A percentile compares a stretch with the other conserved stretches of the same genome.
Conservation (phyloP, 2,329 filamentous ascomycete species). For the Aspergillus sp. region DNA sequence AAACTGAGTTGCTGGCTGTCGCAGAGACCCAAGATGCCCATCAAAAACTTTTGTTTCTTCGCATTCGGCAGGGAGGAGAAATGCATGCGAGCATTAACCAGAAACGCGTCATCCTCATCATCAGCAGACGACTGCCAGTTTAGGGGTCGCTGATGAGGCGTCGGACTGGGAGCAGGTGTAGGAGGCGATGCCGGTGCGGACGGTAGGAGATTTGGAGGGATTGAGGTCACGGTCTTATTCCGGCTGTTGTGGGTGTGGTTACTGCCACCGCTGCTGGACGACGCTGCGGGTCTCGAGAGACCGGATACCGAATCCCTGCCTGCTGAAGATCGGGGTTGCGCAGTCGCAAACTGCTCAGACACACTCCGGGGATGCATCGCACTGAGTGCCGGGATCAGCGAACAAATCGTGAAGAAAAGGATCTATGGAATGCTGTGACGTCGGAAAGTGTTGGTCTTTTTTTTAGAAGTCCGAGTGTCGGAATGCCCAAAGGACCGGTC, state of each 20-base stretch:
- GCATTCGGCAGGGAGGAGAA: conserved; percentile 71
- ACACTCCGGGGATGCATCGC: conserved; percentile 25
- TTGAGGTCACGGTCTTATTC: conserved; percentile 43
- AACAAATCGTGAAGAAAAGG: conserved; percentile 19
- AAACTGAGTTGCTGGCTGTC: conserved; percentile 94
- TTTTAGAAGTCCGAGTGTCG: too few relatives aligned
- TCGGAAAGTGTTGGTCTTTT: background rate
- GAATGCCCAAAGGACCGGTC: background rate
- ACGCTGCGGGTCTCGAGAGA: conserved; percentile 37
- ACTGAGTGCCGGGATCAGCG: conserved; percentile 23
- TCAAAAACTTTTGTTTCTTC: conserved; percentile 73
- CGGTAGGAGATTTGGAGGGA: conserved; percentile 56
- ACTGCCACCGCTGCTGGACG: conserved; percentile 27
- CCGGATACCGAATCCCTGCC: conserved; percentile 24
- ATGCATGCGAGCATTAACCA: conserved; percentile 69
- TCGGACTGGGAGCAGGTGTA: conserved; percentile 61
- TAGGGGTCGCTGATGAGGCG: conserved; percentile 54
- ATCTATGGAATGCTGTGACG: conserved; percentile 15
- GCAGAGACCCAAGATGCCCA: conserved; percentile 85
- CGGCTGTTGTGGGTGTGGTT: conserved; percentile 13
- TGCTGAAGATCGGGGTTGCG: conserved; percentile 23
- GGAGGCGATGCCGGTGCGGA: conserved; percentile 60
- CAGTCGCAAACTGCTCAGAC: conserved; percentile 22
- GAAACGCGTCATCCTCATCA: conserved; percentile 73
- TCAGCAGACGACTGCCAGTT: conserved; percentile 35